These are phyloP conservation scores for Rhodomyrtus tomentosa DNA, from an alignment of 345 rosid species.

Conservation along the genomic window DNA sequence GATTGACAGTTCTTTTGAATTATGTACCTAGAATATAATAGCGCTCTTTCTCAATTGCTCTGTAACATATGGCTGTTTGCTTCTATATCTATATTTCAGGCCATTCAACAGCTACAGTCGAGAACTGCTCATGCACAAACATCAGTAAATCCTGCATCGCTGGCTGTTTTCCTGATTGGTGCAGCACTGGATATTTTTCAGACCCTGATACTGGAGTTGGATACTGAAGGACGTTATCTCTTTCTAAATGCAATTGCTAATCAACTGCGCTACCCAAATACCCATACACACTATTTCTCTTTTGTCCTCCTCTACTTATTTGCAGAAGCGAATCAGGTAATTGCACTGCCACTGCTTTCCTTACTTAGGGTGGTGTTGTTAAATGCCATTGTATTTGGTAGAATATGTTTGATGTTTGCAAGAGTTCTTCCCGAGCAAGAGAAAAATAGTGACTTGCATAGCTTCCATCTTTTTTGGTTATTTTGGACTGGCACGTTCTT, in stretches of 20 bases:
- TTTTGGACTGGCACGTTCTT: neutral
- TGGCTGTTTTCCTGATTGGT: constrained; percentile 35
- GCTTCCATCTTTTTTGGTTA: neutral
- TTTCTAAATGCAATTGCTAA: constrained; percentile 90
- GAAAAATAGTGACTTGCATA: neutral
- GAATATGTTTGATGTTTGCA: neutral
- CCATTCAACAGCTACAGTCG: constrained; percentile 70
- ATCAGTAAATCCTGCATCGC: constrained; percentile 27
- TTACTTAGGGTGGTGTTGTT: neutral
- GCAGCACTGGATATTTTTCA: constrained; percentile 90
- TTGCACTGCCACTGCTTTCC: neutral
- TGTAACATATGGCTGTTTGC: neutral
- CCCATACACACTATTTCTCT: constrained; percentile 96
- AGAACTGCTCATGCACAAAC: constrained; percentile 62
- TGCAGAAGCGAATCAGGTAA: constrained; percentile 77
- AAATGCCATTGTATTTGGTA: neutral
- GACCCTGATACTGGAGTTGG: constrained; percentile 69
- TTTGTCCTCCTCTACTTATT: constrained; percentile 78
- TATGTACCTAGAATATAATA: neutral
- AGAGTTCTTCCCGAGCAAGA: neutral
- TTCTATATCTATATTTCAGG: constrained; percentile 22
- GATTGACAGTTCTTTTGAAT: neutral
- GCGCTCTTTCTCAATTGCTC: neutral
- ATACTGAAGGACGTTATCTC: constrained; percentile 95
- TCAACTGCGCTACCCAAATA: constrained; percentile 97